phyloP scores from a whole-genome alignment of 1,284 basidiomycete species.

The Trametes versicolor region DNA sequence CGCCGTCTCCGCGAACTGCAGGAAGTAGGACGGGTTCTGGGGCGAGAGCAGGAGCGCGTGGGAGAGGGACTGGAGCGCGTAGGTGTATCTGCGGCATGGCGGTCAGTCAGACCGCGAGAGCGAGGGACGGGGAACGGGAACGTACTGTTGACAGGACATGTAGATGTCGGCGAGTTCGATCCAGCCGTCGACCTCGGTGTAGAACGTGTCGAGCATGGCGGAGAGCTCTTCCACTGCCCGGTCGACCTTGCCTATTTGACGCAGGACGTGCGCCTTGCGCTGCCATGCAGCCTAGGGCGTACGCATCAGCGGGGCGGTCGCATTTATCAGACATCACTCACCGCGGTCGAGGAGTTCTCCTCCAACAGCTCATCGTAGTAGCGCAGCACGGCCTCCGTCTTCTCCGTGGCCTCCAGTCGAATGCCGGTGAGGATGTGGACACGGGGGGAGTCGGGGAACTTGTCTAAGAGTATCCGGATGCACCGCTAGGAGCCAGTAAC shows the following conservation, averaged over 20 bases:
- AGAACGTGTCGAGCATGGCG: slow-evolving; percentile 90
- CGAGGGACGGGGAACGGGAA: slow-evolving; percentile 26
- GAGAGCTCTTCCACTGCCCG: slow-evolving; percentile 81
- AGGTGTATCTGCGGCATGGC: slow-evolving; percentile 59
- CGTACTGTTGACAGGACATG: slow-evolving; percentile 79
- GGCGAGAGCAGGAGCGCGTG: slow-evolving; percentile 87
- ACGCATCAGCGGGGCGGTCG: not conserved
- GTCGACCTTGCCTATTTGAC: slow-evolving; percentile 67
- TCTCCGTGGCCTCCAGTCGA: slow-evolving; percentile 81
- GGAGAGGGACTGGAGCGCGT: slow-evolving; percentile 78
- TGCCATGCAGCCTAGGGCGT: slow-evolving; percentile 79
- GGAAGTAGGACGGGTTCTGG: slow-evolving; percentile 85
- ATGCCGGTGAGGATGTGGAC: slow-evolving; percentile 89
- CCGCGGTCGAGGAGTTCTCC: slow-evolving; percentile 80
- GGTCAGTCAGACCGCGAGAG: not conserved
- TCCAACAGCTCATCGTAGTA: slow-evolving; percentile 78
- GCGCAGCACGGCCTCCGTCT: slow-evolving; percentile 66
- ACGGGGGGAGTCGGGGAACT: slow-evolving; percentile 87
- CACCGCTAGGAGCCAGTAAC: slow-evolving; percentile 57
- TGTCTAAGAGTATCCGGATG: slow-evolving; percentile 69
- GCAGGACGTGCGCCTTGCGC: slow-evolving; percentile 79
- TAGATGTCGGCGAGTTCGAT: slow-evolving; percentile 93
- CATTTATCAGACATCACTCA: slow-evolving; percentile 52
- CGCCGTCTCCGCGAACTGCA: slow-evolving; percentile 89
- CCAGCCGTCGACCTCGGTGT: slow-evolving; percentile 94